Conservation (phyloP, 2,329 filamentous ascomycete species). For the Dothideomycetes sp. region DNA sequence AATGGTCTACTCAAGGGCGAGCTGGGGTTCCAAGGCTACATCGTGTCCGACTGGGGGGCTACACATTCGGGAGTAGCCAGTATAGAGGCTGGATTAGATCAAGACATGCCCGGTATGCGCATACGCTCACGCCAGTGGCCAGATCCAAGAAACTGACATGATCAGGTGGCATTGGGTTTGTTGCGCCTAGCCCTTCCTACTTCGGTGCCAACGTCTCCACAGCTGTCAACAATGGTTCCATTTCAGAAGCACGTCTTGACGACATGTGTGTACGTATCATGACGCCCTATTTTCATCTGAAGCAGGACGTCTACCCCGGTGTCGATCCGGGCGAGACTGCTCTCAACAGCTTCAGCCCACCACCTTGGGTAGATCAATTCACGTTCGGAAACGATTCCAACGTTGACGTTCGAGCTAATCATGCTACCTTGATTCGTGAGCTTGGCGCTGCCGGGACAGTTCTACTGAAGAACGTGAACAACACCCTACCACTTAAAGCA, state of each 20-base stretch:
- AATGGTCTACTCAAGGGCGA: conserved; percentile 76
- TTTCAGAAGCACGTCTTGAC: conserved; percentile 29
- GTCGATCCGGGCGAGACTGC: conserved; percentile 22
- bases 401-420: conserved; percentile 27
- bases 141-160: no score
- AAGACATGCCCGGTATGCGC: conserved; percentile 30
- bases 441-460: conserved; percentile 30
- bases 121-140: no score
- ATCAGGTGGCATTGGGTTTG: conserved; percentile 17
- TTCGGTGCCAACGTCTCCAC: conserved; percentile 27
- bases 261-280: conserved; percentile 38
- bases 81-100: conserved; percentile 38
- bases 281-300: conserved; percentile 33
- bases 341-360: conserved; percentile 14
- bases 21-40: conserved; percentile 65
- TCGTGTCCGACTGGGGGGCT: conserved; percentile 64
- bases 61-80: conserved; percentile 32
- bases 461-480: conserved; percentile 38
- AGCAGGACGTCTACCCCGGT: conserved; percentile 30
- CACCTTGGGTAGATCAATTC: not conserved
- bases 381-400: conserved; percentile 11
- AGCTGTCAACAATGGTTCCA: conserved; percentile 28
- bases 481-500: conserved; percentile 41
- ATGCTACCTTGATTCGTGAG: conserved; percentile 25
- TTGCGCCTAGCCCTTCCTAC: conserved; percentile 13